Percentiles rank a stretch among this genome's conserved stretches.
Conservation (phyloP, 2,329 filamentous ascomycete genomes). For the Fusarium sp. region DNA sequence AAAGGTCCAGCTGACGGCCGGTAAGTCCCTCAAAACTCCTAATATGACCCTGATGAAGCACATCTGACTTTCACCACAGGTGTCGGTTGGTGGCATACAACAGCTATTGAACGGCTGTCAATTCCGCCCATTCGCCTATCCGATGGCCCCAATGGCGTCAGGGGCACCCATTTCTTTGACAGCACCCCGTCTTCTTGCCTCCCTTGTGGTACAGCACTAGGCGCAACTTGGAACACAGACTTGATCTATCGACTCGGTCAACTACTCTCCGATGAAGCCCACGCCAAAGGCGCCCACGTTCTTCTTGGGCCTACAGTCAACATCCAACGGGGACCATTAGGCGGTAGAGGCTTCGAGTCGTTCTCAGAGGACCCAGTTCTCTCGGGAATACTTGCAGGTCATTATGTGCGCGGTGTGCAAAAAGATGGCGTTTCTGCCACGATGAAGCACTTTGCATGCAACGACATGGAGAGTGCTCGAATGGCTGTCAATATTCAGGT, state of each 20-base stretch:
- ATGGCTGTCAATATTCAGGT: constrained; percentile 24
- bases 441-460: constrained; percentile 32
- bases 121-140: constrained; percentile 21
- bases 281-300: constrained; percentile 8
- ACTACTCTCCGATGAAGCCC: constrained; percentile 1
- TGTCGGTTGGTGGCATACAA: constrained; percentile 30
- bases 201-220: constrained; percentile 35
- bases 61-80: not conserved
- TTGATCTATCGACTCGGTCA: not conserved
- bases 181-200: constrained; percentile 43
- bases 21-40: not conserved
- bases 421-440: constrained; percentile 19
- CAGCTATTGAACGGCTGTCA: constrained; percentile 29
- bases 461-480: constrained; percentile 31
- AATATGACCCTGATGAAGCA: no score
- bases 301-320: constrained; percentile 6
- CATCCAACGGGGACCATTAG: constrained; percentile 1
- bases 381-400: not conserved
- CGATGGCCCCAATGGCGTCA: constrained; percentile 42
- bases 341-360: constrained; percentile 9
- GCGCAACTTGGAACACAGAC: constrained; percentile 7
- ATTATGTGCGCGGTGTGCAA: constrained; percentile 16
- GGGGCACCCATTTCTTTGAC: constrained; percentile 43
- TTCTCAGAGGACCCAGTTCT: constrained; percentile 7
- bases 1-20: not conserved